Evolutionary conservation across 2,329 filamentous ascomycete genomes (phyloP).

Genomic region (Xylaria sp.): DNA sequence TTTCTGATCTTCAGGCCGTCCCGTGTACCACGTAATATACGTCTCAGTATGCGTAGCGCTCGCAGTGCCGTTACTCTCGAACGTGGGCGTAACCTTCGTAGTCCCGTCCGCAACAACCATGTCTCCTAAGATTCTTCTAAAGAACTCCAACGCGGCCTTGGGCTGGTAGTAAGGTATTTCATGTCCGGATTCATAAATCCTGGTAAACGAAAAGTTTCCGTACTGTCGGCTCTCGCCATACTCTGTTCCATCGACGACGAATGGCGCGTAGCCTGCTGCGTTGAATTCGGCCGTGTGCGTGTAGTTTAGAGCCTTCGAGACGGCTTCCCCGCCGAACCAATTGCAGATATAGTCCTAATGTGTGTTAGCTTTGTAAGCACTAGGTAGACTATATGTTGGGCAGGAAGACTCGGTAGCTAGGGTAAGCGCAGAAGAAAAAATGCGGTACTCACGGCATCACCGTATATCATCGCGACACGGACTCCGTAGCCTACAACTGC

Average conservation of each 20-base stretch:
- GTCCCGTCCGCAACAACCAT: conserved; percentile 65
- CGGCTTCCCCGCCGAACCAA: conserved; percentile 79
- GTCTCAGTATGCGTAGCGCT: conserved; percentile 66
- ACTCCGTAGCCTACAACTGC: conserved; percentile 69
- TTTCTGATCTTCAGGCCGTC: conserved; percentile 41
- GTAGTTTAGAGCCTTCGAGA: conserved; percentile 70
- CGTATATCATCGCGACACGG: conserved; percentile 77
- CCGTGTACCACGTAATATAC: conserved; percentile 67
- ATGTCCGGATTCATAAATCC: conserved; percentile 74
- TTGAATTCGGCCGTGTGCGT: conserved; percentile 66
- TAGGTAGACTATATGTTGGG: neutral
- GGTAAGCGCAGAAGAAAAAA: neutral
- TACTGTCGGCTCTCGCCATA: conserved; percentile 78
- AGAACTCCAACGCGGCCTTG: conserved; percentile 67
- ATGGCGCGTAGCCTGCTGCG: conserved; percentile 75
- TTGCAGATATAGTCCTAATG: conserved; percentile 69
- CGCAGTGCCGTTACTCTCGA: conserved; percentile 65
- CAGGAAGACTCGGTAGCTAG: neutral
- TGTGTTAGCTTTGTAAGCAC: neutral
- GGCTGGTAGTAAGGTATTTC: conserved; percentile 70
- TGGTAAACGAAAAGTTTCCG: conserved; percentile 74
- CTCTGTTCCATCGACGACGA: conserved; percentile 74
- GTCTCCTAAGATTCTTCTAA: conserved; percentile 68
- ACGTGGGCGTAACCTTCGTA: conserved; percentile 60
- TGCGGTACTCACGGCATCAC: conserved; percentile 54